A percentile compares a stretch with the other conserved stretches of the same genome.
Conservation (phyloP, 306 rosid genomes). For the Trifolium subterraneum region DNA sequence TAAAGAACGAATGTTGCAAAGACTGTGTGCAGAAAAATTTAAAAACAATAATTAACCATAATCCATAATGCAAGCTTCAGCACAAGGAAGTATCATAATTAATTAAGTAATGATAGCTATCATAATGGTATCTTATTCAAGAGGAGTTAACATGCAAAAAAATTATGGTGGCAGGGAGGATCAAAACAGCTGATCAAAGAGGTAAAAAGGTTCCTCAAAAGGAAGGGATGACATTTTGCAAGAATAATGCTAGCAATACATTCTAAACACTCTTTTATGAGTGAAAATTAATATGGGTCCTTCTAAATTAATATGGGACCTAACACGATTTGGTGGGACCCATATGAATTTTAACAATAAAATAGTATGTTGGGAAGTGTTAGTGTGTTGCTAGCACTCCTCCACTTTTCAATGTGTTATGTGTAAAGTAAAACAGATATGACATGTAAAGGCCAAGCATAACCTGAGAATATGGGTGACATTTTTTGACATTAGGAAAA, state of each 20-base stretch:
- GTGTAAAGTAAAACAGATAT: not conserved
- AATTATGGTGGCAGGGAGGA: not conserved
- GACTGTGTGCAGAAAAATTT: not conserved
- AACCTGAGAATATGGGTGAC: constrained; percentile 3
- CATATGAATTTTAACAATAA: too few relatives aligned
- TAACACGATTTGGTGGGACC: not conserved
- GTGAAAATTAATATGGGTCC: not conserved
- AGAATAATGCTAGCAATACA: not conserved
- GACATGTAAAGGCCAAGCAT: not conserved
- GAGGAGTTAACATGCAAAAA: constrained; percentile 2
- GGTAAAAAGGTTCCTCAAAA: constrained; percentile 32
- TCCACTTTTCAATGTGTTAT: not conserved
- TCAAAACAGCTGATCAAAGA: constrained; percentile 29
- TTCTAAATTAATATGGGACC: not conserved
- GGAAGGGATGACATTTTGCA: constrained; percentile 31
- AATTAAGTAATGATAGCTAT: constrained; percentile 27
- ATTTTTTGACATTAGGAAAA: not conserved
- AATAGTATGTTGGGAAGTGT: not conserved
- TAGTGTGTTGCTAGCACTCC: not conserved
- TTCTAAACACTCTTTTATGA: too few relatives aligned
- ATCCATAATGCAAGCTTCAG: not conserved
- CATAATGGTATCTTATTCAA: constrained; percentile 8
- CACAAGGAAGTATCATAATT: not conserved
- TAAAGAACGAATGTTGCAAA: not conserved
- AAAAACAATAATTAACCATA: constrained; percentile 18